Evolutionary conservation across 352 stramenopile species (phyloP).

Genomic region (Elongisporangium undulatum): DNA sequence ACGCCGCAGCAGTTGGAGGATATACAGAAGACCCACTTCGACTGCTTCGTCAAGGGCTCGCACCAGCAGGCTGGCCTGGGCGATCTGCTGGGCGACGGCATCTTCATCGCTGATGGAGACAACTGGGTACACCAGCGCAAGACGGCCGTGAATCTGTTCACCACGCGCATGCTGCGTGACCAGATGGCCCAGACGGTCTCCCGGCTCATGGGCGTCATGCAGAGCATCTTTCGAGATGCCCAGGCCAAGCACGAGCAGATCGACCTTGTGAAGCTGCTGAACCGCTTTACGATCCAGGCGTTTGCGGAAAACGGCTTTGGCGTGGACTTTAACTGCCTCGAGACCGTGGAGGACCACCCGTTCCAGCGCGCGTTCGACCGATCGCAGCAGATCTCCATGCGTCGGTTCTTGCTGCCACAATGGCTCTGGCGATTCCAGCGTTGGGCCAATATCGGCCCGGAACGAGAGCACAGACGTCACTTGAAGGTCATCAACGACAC

Average conservation of each 20-base stretch:
- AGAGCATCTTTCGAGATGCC: constrained; percentile 15
- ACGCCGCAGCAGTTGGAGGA: constrained; percentile 50
- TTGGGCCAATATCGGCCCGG: constrained; percentile 12
- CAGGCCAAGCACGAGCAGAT: constrained; percentile 18
- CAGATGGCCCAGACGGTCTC: constrained; percentile 19
- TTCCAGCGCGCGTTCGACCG: constrained; percentile 3
- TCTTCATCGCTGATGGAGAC: constrained; percentile 62
- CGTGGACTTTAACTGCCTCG: constrained; percentile 44
- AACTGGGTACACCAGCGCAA: constrained; percentile 77
- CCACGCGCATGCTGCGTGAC: constrained; percentile 43
- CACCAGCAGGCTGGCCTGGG: not conserved
- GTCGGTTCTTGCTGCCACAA: constrained; percentile 7
- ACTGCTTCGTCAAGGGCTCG: constrained; percentile 38
- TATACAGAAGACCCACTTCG: constrained; percentile 46
- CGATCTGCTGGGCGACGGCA: constrained; percentile 79
- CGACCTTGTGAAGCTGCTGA: constrained; percentile 9
- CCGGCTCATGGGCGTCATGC: too few relatives aligned
- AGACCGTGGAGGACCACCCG: constrained; percentile 24
- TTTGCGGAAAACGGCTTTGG: constrained; percentile 24
- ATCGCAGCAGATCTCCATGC: constrained; percentile 1
- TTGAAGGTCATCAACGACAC: constrained; percentile 17
- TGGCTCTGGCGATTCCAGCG: constrained; percentile 20
- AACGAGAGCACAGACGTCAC: constrained; percentile 5
- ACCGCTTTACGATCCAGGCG: constrained; percentile 8
- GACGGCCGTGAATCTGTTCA: constrained; percentile 87